Evolutionary conservation across 2,329 filamentous ascomycete species (phyloP).

Genomic region (Metarhizium brunneum): DNA sequence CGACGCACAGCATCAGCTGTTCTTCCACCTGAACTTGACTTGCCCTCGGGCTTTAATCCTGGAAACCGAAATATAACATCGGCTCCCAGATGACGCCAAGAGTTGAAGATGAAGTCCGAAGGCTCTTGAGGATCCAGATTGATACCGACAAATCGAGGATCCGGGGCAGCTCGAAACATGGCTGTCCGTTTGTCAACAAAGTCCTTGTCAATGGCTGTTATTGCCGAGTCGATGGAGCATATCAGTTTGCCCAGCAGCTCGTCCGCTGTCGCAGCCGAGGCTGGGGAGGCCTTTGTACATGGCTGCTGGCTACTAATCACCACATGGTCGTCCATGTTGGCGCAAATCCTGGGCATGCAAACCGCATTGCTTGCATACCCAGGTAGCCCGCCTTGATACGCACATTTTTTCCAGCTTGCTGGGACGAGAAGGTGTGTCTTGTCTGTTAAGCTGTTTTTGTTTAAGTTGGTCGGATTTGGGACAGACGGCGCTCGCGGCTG

Average conservation of each 20-base stretch:
- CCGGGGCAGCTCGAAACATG: conserved; percentile 25
- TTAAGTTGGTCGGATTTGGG: not conserved
- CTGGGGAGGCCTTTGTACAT: not conserved
- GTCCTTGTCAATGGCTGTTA: conserved; percentile 27
- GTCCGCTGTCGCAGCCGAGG: not conserved
- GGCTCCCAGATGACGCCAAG: conserved; percentile 34
- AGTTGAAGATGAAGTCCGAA: conserved; percentile 32
- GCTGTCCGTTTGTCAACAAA: conserved; percentile 28
- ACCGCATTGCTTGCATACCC: conserved; percentile 33
- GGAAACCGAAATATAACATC: conserved; percentile 28
- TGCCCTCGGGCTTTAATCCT: conserved; percentile 7
- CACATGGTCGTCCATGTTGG: conserved; percentile 14
- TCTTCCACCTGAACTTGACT: not conserved
- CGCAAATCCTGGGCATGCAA: conserved; percentile 25
- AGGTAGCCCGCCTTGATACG: conserved; percentile 18
- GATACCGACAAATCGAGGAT: conserved; percentile 31
- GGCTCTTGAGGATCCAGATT: conserved; percentile 30
- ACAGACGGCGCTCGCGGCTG: conserved; percentile 1
- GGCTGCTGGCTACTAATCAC: conserved; percentile 8
- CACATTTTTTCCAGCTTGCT: conserved; percentile 31
- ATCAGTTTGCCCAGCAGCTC: conserved; percentile 20
- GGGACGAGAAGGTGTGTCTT: conserved; percentile 27
- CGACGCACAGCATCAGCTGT: conserved; percentile 21
- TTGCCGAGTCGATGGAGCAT: conserved; percentile 15
- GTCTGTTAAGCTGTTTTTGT: not conserved